Conservation (phyloP, 495 filamentous ascomycete species). For the Amphirosellinia nigrospora region DNA sequence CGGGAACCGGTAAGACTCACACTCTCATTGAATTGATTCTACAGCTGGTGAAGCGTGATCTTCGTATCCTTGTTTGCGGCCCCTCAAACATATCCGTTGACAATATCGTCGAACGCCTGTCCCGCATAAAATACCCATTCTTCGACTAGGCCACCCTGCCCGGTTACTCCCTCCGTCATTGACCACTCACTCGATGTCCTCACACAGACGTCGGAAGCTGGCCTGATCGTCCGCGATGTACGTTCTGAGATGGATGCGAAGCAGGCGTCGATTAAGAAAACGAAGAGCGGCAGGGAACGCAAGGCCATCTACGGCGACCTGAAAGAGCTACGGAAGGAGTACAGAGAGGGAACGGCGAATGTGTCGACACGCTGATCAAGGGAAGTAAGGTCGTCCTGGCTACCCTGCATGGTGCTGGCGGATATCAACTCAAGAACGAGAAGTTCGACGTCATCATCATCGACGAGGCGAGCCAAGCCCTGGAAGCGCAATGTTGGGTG, state of each 20-base stretch:
- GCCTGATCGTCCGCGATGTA: constrained; percentile 87
- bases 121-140: constrained; percentile 81
- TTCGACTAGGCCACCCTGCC: constrained; percentile 92
- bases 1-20: constrained; percentile 97
- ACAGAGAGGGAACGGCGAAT: constrained; percentile 80
- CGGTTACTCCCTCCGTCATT: constrained; percentile 84
- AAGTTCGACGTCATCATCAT: constrained; percentile 93
- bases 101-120: constrained; percentile 95
- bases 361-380: constrained; percentile 74
- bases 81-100: constrained; percentile 97
- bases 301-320: constrained; percentile 84
- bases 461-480: constrained; percentile 93
- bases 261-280: constrained; percentile 87
- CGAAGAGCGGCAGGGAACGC: constrained; percentile 77
- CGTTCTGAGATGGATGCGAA: constrained; percentile 92
- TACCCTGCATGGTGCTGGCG: constrained; percentile 91
- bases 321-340: constrained; percentile 86
- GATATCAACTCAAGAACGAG: constrained; percentile 78
- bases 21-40: constrained; percentile 94
- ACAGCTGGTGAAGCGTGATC: constrained; percentile 74
- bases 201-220: constrained; percentile 90
- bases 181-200: constrained; percentile 90
- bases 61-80: constrained; percentile 87
- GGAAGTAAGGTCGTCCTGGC: constrained; percentile 87
- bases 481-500: constrained; percentile 99